Evolutionary conservation across 805 yeast genomes (phyloP).

Genomic region (Phaffomyces antillensis): DNA sequence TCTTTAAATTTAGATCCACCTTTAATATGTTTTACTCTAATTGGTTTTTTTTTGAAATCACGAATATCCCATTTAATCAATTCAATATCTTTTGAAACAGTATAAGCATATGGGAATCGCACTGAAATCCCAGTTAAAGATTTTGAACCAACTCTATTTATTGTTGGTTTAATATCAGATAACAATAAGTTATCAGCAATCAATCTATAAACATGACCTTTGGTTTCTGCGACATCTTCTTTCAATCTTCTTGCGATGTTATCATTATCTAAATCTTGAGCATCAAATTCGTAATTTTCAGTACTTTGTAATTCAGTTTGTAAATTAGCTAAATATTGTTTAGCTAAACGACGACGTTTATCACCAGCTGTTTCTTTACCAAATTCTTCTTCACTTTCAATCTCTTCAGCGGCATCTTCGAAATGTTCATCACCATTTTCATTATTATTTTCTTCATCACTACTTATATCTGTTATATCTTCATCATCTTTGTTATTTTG

Average conservation of each 20-base stretch:
- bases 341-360: constrained; percentile 88
- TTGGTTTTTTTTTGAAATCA: constrained; percentile 50
- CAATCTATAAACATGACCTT: constrained; percentile 74
- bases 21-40: constrained; percentile 52
- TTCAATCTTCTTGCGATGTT: constrained; percentile 73
- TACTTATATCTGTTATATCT: constrained; percentile 44
- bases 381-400: constrained; percentile 66
- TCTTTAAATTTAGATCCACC: constrained; percentile 50
- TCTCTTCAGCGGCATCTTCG: constrained; percentile 29
- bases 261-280: constrained; percentile 85
- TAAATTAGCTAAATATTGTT: constrained; percentile 79
- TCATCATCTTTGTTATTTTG: constrained; percentile 32
- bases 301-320: constrained; percentile 43
- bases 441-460: constrained; percentile 41
- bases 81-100: constrained; percentile 76
- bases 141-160: constrained; percentile 55
- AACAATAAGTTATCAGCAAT: constrained; percentile 44
- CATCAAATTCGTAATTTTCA: constrained; percentile 59
- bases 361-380: constrained; percentile 81
- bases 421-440: constrained; percentile 25
- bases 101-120: constrained; percentile 46
- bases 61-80: constrained; percentile 74
- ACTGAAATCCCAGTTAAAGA: constrained; percentile 42
- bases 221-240: constrained; percentile 83
- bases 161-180: constrained; percentile 32